Evolutionary conservation across 2,329 filamentous ascomycete species (phyloP).

Genomic region (Chaetothyriales sp.): DNA sequence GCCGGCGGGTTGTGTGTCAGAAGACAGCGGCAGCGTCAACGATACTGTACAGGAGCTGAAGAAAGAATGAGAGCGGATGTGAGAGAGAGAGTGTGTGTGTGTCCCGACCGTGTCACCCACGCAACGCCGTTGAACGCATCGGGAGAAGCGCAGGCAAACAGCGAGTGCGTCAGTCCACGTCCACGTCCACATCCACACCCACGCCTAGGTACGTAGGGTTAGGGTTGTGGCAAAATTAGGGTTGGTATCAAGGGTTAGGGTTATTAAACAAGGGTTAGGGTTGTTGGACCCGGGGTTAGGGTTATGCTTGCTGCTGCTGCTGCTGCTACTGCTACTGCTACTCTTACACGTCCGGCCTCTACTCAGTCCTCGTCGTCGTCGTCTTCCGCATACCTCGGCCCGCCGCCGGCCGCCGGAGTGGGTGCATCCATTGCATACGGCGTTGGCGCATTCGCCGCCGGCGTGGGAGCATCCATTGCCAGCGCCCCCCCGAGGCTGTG

Average conservation of each 20-base stretch:
- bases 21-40: not conserved
- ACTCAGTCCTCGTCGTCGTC: conserved; percentile 16
- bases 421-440: conserved; percentile 41
- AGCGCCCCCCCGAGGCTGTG: too few species aligned
- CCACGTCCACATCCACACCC: too few species aligned
- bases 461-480: conserved; percentile 17
- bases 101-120: not conserved
- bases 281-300: too few species aligned
- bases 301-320: too few species aligned
- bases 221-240: too few species aligned
- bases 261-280: not conserved
- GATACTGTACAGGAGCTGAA: not conserved
- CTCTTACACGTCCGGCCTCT: not conserved
- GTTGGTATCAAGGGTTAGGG: not conserved
- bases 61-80: not conserved
- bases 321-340: not conserved
- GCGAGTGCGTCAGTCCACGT: not conserved
- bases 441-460: conserved; percentile 39
- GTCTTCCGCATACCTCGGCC: conserved; percentile 17
- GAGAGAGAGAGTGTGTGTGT: not conserved
- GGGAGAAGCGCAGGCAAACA: not conserved
- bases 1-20: not conserved
- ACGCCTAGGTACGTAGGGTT: not conserved
- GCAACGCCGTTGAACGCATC: not conserved
- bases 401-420: conserved; percentile 16